These are phyloP conservation scores for Tulasnella calospora DNA, from an alignment of 768 basidiomycete genomes.

Conservation along the genomic window DNA sequence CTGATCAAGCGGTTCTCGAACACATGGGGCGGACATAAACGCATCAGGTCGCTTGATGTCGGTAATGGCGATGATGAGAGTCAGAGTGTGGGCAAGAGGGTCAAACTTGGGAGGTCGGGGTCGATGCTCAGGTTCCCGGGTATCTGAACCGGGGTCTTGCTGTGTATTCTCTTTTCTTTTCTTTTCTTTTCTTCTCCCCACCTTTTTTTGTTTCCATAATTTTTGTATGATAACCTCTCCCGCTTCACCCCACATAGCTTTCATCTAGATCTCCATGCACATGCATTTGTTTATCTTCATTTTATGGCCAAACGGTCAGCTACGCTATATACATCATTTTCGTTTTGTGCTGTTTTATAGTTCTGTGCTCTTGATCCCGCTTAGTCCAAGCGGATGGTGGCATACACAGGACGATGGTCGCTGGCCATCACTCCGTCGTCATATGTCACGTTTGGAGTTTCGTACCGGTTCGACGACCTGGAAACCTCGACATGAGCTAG, in stretches of 20 bases:
- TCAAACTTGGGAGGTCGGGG: background rate
- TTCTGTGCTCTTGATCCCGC: background rate
- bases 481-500: conserved; percentile 35
- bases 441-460: conserved; percentile 42
- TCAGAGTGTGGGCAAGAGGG: background rate
- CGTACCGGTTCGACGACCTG: conserved; percentile 35
- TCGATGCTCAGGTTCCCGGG: background rate
- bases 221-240: background rate
- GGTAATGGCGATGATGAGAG: background rate
- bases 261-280: background rate
- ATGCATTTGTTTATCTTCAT: background rate
- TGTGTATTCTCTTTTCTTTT: background rate
- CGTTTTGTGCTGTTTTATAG: background rate
- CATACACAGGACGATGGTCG: conserved; percentile 54
- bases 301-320: background rate
- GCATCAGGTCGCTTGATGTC: background rate
- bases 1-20: background rate
- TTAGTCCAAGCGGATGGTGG: background rate
- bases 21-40: background rate
- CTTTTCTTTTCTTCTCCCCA: background rate
- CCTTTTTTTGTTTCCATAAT: background rate
- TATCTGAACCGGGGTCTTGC: background rate
- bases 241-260: background rate
- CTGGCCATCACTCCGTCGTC: conserved; percentile 54
- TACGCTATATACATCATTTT: conserved; percentile 5